Percentiles rank a stretch among this genome's conserved stretches.
Evolutionary conservation across 257 asterid genomes (phyloP).

Genomic region (Solanum megistacrolobum): DNA sequence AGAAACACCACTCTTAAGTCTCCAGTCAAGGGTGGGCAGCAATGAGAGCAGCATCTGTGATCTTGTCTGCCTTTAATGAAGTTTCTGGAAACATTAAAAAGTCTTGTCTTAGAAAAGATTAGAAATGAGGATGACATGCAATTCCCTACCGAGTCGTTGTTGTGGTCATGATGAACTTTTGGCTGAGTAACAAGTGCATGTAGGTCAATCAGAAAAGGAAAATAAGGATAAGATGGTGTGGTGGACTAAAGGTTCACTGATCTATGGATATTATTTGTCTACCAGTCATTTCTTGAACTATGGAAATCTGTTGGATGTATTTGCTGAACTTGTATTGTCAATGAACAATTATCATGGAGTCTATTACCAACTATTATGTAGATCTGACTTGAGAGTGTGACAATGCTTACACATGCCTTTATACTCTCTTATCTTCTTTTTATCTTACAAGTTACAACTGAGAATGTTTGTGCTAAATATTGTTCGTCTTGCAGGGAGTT

Average conservation of each 20-base stretch:
- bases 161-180: neutral
- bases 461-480: neutral
- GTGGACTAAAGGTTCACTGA: neutral
- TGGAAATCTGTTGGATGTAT: neutral
- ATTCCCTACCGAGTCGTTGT: neutral
- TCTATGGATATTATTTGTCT: neutral
- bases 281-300: neutral
- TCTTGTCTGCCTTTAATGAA: neutral
- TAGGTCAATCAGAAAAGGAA: neutral
- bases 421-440: neutral
- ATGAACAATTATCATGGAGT: neutral
- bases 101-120: neutral
- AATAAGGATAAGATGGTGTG: neutral
- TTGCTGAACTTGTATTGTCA: neutral
- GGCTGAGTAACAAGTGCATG: neutral
- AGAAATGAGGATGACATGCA: neutral
- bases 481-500: slow-evolving; percentile 38
- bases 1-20: neutral
- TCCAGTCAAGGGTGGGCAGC: neutral
- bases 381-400: neutral
- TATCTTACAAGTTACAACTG: neutral
- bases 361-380: neutral
- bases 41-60: neutral
- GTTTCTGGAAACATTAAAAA: neutral
- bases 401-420: neutral